phyloP scores from a whole-genome alignment of 2,329 filamentous ascomycete species.

The Hypoxylon sp. region DNA sequence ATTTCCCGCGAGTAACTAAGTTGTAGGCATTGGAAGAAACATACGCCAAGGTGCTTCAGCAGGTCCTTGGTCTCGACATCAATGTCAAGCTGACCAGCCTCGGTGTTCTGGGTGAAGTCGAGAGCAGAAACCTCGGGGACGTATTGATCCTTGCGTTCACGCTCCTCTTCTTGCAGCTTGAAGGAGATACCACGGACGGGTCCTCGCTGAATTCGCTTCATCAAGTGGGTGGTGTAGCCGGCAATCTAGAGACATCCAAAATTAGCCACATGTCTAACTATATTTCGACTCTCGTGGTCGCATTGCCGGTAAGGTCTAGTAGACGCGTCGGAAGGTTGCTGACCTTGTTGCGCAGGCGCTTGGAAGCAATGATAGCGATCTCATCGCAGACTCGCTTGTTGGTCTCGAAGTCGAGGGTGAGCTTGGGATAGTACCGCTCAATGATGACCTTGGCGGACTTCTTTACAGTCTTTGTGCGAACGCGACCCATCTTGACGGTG shows the following conservation, averaged over 20 bases:
- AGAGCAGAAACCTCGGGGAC: conserved; percentile 98
- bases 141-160: conserved; percentile 99
- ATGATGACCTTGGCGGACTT: conserved; percentile 99
- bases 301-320: not conserved
- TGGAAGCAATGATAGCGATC: conserved; percentile 98
- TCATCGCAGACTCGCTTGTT: conserved; percentile 99
- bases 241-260: conserved; percentile 76
- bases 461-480: conserved; percentile 79
- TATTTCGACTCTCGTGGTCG: conserved; percentile 18
- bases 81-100: conserved; percentile 93
- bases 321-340: conserved; percentile 46
- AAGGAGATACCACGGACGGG: conserved; percentile 99
- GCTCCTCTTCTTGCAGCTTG: conserved; percentile 99
- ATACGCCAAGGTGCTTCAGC: conserved; percentile 97
- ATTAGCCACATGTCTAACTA: conserved; percentile 22
- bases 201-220: conserved; percentile 99
- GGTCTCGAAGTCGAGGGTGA: conserved; percentile 99
- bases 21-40: conserved; percentile 61
- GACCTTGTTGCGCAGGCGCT: conserved; percentile 99
- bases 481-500: conserved; percentile 78
- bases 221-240: conserved; percentile 97
- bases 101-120: conserved; percentile 95
- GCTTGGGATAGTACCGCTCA: conserved; percentile 96
- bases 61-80: conserved; percentile 99
- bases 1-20: not conserved